Conservation (phyloP, 1,139 yeast species). For the Geotrichum fermentans region DNA sequence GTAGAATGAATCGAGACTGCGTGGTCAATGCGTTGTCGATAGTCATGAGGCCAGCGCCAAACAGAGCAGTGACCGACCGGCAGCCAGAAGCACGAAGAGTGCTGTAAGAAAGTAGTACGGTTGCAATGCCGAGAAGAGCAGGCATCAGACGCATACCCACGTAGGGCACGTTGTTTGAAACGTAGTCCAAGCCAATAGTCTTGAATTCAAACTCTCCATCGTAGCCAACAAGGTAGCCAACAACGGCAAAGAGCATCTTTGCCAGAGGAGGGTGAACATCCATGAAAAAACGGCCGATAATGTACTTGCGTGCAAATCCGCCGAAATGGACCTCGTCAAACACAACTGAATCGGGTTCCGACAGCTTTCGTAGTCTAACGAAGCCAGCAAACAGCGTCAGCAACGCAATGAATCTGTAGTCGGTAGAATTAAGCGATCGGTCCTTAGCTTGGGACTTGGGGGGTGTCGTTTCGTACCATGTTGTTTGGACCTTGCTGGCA, state of each 20-base stretch:
- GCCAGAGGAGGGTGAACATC: conserved; percentile 99
- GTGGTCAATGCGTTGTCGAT: conserved; percentile 86
- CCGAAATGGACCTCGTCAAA: conserved; percentile 84
- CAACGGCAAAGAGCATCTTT: conserved; percentile 81
- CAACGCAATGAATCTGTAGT: conserved; percentile 40
- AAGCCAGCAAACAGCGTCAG: conserved; percentile 52
- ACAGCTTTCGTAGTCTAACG: conserved; percentile 59
- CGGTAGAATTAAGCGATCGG: conserved; percentile 31
- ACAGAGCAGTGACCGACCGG: conserved; percentile 65
- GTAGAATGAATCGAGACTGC: conserved; percentile 80
- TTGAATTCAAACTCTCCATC: conserved; percentile 89
- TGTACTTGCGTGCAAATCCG: conserved; percentile 60
- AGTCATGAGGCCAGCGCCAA: conserved; percentile 62
- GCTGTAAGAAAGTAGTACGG: conserved; percentile 68
- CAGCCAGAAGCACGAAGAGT: conserved; percentile 87
- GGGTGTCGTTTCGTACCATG: conserved; percentile 39
- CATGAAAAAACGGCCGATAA: conserved; percentile 70
- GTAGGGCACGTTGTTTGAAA: conserved; percentile 57
- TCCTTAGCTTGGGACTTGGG: conserved; percentile 38
- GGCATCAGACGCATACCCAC: conserved; percentile 82
- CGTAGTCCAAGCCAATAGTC: conserved; percentile 79
- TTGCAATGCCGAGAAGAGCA: conserved; percentile 74
- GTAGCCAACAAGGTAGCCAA: conserved; percentile 84
- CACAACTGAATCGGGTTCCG: conserved; percentile 73
- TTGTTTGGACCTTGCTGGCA: background rate